A percentile compares a stretch with the other conserved stretches of the same genome.
These are phyloP conservation scores for Alloteropsis angusta DNA, from an alignment of 202 grass and related monocot species.

Conservation along the genomic window DNA sequence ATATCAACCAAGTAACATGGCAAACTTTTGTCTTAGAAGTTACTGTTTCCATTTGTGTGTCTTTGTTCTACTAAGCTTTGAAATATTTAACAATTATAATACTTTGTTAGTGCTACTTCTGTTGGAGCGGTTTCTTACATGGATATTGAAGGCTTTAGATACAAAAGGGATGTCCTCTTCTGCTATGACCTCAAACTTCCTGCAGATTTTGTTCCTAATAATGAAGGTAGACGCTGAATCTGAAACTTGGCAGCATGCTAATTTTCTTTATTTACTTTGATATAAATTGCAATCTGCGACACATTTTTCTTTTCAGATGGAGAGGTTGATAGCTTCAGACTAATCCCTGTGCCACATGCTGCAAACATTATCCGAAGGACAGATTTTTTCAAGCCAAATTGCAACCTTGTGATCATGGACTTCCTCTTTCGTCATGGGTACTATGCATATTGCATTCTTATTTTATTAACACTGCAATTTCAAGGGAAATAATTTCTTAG, in stretches of 20 bases:
- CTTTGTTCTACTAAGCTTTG: not conserved
- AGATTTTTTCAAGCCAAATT: constrained; percentile 69
- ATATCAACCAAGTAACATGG: constrained; percentile 56
- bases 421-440: constrained; percentile 89
- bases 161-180: constrained; percentile 94
- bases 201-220: constrained; percentile 65
- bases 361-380: constrained; percentile 64
- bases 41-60: not conserved
- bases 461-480: not conserved
- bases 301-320: constrained; percentile 40
- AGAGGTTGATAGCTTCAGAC: constrained; percentile 86
- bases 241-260: not conserved
- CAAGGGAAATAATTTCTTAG: not conserved
- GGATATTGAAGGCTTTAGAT: constrained; percentile 76
- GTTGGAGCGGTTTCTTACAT: constrained; percentile 72
- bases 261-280: not conserved
- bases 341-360: constrained; percentile 56
- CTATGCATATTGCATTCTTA: not conserved
- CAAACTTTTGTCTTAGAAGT: constrained; percentile 12
- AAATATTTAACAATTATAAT: constrained; percentile 2
- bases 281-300: not conserved
- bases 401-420: constrained; percentile 70
- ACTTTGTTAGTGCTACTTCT: constrained; percentile 47
- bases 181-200: constrained; percentile 87
- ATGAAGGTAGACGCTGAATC: constrained; percentile 49